These are phyloP conservation scores for Mucor lusitanicus DNA, from an alignment of 371 early-diverging fungal species.

Conservation along the genomic window DNA sequence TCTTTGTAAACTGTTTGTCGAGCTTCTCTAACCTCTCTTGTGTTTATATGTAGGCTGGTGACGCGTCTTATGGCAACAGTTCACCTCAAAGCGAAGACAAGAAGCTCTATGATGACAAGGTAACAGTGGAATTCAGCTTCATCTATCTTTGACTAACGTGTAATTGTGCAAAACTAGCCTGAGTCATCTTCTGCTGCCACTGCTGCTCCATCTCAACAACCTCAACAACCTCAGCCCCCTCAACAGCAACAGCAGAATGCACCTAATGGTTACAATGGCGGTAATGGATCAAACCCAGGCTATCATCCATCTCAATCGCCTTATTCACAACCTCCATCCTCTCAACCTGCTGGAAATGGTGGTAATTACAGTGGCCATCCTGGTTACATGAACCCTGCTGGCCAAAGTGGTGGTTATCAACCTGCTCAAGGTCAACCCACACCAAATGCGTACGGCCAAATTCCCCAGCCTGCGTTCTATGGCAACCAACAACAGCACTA, in stretches of 20 bases:
- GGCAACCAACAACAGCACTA: constrained; percentile 41
- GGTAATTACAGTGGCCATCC: constrained; percentile 24
- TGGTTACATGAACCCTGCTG: constrained; percentile 19
- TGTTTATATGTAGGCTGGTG: constrained; percentile 17
- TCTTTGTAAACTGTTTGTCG: not conserved
- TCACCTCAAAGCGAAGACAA: constrained; percentile 22
- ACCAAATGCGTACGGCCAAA: constrained; percentile 31
- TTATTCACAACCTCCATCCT: constrained; percentile 9
- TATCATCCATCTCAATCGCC: constrained; percentile 10
- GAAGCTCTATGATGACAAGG: constrained; percentile 22
- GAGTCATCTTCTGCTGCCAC: constrained; percentile 7
- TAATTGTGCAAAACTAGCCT: not conserved
- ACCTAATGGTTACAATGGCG: constrained; percentile 1
- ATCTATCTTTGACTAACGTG: not conserved
- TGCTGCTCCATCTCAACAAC: constrained; percentile 4
- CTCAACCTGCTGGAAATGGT: constrained; percentile 1
- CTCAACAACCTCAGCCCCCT: constrained; percentile 6
- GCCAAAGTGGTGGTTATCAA: constrained; percentile 24
- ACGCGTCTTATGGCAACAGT: constrained; percentile 27
- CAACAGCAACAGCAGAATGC: constrained; percentile 10
- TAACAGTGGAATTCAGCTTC: not conserved
- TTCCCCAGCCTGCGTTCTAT: constrained; percentile 38
- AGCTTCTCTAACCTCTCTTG: not conserved
- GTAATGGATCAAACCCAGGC: constrained; percentile 12
- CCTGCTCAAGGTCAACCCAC: constrained; percentile 28